Conservation (phyloP, 495 filamentous ascomycete genomes). For the Coniosporium apollinis region DNA sequence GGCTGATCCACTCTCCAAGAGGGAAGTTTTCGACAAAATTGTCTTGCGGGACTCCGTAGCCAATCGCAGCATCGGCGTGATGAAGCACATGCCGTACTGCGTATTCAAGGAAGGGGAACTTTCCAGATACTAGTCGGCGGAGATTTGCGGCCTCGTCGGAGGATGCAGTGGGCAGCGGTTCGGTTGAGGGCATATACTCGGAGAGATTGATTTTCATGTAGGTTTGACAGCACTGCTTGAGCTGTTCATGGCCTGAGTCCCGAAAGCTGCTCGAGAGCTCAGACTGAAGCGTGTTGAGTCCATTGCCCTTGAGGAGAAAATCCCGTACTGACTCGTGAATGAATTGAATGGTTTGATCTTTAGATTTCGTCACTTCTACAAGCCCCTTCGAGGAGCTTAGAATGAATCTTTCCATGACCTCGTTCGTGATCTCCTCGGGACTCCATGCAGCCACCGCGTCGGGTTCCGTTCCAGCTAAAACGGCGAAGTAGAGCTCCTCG, state of each 20-base stretch:
- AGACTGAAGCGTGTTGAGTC: constrained; percentile 5
- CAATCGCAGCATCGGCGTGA: constrained; percentile 3
- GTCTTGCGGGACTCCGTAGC: too few relatives aligned
- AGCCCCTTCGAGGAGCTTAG: constrained; percentile 23
- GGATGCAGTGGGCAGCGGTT: too few relatives aligned
- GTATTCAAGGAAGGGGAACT: constrained; percentile 4
- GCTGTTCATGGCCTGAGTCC: background rate
- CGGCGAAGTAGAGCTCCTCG: constrained; percentile 24
- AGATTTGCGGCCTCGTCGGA: too few relatives aligned
- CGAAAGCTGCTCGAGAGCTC: background rate
- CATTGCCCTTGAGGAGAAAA: constrained; percentile 19
- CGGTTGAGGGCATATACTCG: too few relatives aligned
- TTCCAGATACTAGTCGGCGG: background rate
- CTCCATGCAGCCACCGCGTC: constrained; percentile 3
- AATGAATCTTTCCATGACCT: constrained; percentile 15
- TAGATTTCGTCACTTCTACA: constrained; percentile 17
- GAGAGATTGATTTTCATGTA: too few relatives aligned
- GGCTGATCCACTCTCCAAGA: too few relatives aligned
- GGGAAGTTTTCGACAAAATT: too few relatives aligned
- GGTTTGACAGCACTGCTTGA: too few relatives aligned
- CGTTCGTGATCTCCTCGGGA: constrained; percentile 3
- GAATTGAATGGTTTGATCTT: constrained; percentile 21
- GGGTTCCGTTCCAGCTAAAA: constrained; percentile 18
- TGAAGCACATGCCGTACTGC: background rate
- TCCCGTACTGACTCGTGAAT: constrained; percentile 29